Base-by-base conservation (phyloP, 2,329 filamentous ascomycete genomes). In the Arthrobotrys conoides region DNA sequence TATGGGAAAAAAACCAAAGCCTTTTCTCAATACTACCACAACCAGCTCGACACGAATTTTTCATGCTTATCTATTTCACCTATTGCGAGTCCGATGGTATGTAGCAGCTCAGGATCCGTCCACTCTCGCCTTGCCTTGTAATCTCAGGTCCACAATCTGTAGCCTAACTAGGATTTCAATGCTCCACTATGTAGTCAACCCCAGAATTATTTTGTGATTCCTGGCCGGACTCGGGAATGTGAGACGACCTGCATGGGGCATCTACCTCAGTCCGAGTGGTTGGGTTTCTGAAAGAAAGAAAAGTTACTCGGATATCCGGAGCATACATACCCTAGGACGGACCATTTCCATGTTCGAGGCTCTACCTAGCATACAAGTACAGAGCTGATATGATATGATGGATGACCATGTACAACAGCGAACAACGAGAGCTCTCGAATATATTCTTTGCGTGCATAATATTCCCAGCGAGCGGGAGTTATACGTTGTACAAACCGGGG, bases 121-220 rank as follows among this genome's bases (percentile, higher is more conserved):
- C 33, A 36, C 33, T 36, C 33, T 36, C 33, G 33, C 33, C 33
- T 36, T 24, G 18, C 12, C 14, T 55, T 5, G 16, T n/a, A 30
- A 9, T 20, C 8, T 2, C 16, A 10, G 53, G 18, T 36, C 53
- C n/a, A 38, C 16, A n/a, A 16, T 22, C 10, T 5, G 24, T 16
- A n/a, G n/a, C 16, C 5, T 20, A 20, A 38, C 33, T 33, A 16
- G 16, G 16, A 33, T 18, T 55, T 24, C 14, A 33, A 18, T n/a
- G 51, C 51, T 55, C 53, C 53, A 59, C 53, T 6, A n/a, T n/a
- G n/a, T n/a, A n/a, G n/a, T n/a, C 16, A 36, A 57, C 27, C 18
- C 53, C 30, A 38, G n/a, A 38, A 38, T 20, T 14, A 38, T 27
- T 5, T 36, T 36, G 3, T 30, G 3, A 4, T 36, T 10, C 33